Evolutionary conservation across 1,139 yeast genomes (phyloP).

Genomic region (Blastobotrys elegans): DNA sequence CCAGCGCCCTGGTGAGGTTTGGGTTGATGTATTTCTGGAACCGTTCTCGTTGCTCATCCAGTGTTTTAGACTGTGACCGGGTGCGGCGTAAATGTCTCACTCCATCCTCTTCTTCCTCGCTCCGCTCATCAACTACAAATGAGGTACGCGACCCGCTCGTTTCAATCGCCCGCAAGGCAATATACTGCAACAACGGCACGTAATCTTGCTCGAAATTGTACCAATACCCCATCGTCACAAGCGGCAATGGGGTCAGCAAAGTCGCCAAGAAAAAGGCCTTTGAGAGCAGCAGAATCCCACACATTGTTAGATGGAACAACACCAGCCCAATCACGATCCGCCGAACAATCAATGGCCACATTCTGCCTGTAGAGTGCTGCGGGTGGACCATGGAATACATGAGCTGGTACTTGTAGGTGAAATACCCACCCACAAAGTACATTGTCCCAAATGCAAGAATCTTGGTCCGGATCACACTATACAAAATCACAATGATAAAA

Average conservation of each 20-base stretch:
- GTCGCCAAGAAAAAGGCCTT: constrained; percentile 73
- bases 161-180: constrained; percentile 68
- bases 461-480: constrained; percentile 69
- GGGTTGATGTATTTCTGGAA: constrained; percentile 76
- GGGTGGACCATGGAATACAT: constrained; percentile 79
- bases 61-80: constrained; percentile 39
- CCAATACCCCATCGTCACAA: constrained; percentile 58
- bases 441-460: constrained; percentile 67
- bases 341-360: constrained; percentile 78
- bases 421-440: constrained; percentile 69
- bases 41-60: constrained; percentile 64
- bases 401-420: constrained; percentile 75
- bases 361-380: constrained; percentile 84
- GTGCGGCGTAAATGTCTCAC: constrained; percentile 16
- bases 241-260: constrained; percentile 68
- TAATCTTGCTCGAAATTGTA: constrained; percentile 82
- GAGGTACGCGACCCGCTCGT: constrained; percentile 22
- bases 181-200: constrained; percentile 74
- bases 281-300: constrained; percentile 77
- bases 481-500: constrained; percentile 66
- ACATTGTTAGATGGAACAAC: constrained; percentile 83
- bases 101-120: not conserved
- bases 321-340: constrained; percentile 66
- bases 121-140: not conserved
- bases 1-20: constrained; percentile 57